Evolutionary conservation across 2,329 filamentous ascomycete genomes (phyloP).

Genomic region (Penicillium sp.): DNA sequence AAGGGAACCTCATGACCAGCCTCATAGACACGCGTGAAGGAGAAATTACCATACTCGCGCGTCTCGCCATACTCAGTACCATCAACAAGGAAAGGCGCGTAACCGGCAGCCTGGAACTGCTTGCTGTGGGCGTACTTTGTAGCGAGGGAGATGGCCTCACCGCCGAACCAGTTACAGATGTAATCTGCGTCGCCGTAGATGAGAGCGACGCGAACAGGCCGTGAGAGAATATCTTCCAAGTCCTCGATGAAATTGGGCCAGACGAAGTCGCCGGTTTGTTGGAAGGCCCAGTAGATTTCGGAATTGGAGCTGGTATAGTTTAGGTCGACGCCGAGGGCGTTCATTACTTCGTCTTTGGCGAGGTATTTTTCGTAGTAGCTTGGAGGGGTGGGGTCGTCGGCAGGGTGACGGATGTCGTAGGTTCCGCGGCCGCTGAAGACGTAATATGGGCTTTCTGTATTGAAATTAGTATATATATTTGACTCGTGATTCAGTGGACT

Average conservation of each 20-base stretch:
- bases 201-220: slow-evolving; percentile 70
- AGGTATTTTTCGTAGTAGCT: slow-evolving; percentile 67
- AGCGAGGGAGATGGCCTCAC: slow-evolving; percentile 70
- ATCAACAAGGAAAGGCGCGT: slow-evolving; percentile 72
- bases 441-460: slow-evolving; percentile 58
- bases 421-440: slow-evolving; percentile 57
- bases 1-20: slow-evolving; percentile 67
- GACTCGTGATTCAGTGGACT: background rate
- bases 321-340: slow-evolving; percentile 65
- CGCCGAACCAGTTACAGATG: slow-evolving; percentile 68
- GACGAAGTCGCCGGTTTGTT: slow-evolving; percentile 63
- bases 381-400: slow-evolving; percentile 65
- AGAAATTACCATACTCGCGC: slow-evolving; percentile 75
- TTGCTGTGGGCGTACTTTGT: slow-evolving; percentile 57
- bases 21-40: slow-evolving; percentile 69
- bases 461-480: slow-evolving; percentile 3
- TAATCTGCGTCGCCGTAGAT: slow-evolving; percentile 69
- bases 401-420: slow-evolving; percentile 65
- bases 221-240: slow-evolving; percentile 63
- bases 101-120: slow-evolving; percentile 69
- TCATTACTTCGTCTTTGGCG: slow-evolving; percentile 61
- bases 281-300: slow-evolving; percentile 53
- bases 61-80: slow-evolving; percentile 69
- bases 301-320: slow-evolving; percentile 59
- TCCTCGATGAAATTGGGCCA: slow-evolving; percentile 65